Conservation (phyloP, 306 rosid species). For the Sindora glabra region DNA sequence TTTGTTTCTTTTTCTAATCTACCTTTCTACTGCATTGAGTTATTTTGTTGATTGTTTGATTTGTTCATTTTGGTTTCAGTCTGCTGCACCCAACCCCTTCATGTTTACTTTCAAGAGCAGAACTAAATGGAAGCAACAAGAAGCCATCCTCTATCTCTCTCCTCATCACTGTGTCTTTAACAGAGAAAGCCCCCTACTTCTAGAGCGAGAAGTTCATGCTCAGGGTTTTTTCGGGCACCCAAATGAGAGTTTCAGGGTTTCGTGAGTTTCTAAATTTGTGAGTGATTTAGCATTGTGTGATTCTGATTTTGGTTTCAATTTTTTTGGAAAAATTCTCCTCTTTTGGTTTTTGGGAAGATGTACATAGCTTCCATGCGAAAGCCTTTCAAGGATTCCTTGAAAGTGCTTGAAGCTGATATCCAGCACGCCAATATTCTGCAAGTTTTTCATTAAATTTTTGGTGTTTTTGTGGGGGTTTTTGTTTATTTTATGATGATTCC, state of each 20-base stretch:
- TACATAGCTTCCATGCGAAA: constrained; percentile 87
- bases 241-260: not conserved
- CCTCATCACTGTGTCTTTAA: too few species aligned
- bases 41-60: too few species aligned
- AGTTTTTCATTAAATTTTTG: constrained; percentile 12
- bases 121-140: constrained; percentile 41
- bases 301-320: not conserved
- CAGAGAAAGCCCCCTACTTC: not conserved
- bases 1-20: too few species aligned
- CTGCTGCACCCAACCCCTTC: constrained; percentile 19
- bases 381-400: constrained; percentile 93
- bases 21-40: too few species aligned
- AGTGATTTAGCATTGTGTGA: not conserved
- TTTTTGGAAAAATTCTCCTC: not conserved
- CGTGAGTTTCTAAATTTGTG: not conserved
- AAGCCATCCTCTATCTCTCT: too few species aligned
- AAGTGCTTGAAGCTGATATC: constrained; percentile 96
- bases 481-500: not conserved
- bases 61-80: too few species aligned
- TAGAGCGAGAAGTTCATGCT: not conserved
- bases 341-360: constrained; percentile 33
- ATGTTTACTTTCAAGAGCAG: constrained; percentile 65
- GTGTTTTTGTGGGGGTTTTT: not conserved
- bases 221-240: constrained; percentile 21
- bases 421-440: constrained; percentile 94